Conservation (phyloP, 768 basidiomycete species). For the Imleria badia region DNA sequence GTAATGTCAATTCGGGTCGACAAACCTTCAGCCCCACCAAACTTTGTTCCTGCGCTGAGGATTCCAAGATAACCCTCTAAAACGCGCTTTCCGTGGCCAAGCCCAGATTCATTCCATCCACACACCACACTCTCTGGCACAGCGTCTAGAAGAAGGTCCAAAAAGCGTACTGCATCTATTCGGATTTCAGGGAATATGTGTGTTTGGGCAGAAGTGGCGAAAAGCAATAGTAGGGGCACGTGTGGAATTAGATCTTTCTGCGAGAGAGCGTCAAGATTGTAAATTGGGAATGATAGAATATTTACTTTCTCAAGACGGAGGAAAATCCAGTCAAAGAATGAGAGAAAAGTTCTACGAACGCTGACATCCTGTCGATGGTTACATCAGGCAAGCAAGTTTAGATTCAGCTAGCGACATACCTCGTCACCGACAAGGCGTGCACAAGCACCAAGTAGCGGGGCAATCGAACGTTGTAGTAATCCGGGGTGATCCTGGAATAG, state of each 20-base stretch:
- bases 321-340: slow-evolving; percentile 74
- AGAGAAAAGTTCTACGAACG: slow-evolving; percentile 71
- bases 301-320: slow-evolving; percentile 58
- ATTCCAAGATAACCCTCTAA: slow-evolving; percentile 82
- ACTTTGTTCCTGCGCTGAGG: slow-evolving; percentile 64
- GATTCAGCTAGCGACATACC: slow-evolving; percentile 41
- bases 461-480: slow-evolving; percentile 51
- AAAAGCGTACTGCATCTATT: slow-evolving; percentile 80
- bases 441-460: slow-evolving; percentile 56
- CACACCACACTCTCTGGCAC: slow-evolving; percentile 66
- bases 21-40: slow-evolving; percentile 56
- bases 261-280: slow-evolving; percentile 7
- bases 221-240: slow-evolving; percentile 72
- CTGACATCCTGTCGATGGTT: slow-evolving; percentile 59
- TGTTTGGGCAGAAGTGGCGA: slow-evolving; percentile 86
- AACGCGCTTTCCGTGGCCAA: slow-evolving; percentile 59
- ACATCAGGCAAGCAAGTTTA: background rate
- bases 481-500: slow-evolving; percentile 63
- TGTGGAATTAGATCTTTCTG: slow-evolving; percentile 77
- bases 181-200: slow-evolving; percentile 96
- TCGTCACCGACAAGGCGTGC: slow-evolving; percentile 81
- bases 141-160: slow-evolving; percentile 70
- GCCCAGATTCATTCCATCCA: slow-evolving; percentile 61
- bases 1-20: background rate
- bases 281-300: background rate